Base-by-base conservation (phyloP, 148 eudicot species). In the Linanthus parryae region DNA sequence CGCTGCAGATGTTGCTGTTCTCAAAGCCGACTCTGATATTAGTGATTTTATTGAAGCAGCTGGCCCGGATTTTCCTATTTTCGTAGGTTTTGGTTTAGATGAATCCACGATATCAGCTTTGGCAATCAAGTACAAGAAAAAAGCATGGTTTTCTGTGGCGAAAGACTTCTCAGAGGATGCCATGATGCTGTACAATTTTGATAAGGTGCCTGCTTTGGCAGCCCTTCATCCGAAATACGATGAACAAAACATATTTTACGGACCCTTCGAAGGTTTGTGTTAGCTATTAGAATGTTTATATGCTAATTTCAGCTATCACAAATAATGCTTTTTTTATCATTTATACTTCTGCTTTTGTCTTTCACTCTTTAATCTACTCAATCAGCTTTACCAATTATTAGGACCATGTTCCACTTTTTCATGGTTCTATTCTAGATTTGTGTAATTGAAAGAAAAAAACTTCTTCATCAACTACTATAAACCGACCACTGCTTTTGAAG, bases 101-200 rank as follows among this genome's bases (percentile, higher is more conserved):
- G 95, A 88, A 69, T 75, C 95, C 7, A 41, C 61, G 30, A 78
- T 94, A 55, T 79, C 74, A 33, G 39, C 76, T 37, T 59, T 94
- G 63, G 95, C 88, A 16, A 50, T 72, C 49, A 80, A 94, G 68
- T 74, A 82, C 76, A 94, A 94, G 88, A 84, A 72, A 61, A 82
- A 69, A 59, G 96, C 91, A 65, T 88, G 99, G 99, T 94, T 94
- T 76, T 73, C 96, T 33, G 88, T 82, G 52, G 95, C 99, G 35
- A 94, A 84, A 34, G 91, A 75, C 61, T 82, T 82, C 64, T 88
- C 99, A 7, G 96, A 84, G 41, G 70, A 74, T 48, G 46, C 68
- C 26, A 94, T 82, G 99, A 73, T 70, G 50, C 64, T 56, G 4
- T 84, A 82, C 75, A 91, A 94, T 66, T 87, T 94, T 58, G 99